phyloP scores from a whole-genome alignment of 1,139 yeast genomes.

The Debaryomyces fabryi region DNA sequence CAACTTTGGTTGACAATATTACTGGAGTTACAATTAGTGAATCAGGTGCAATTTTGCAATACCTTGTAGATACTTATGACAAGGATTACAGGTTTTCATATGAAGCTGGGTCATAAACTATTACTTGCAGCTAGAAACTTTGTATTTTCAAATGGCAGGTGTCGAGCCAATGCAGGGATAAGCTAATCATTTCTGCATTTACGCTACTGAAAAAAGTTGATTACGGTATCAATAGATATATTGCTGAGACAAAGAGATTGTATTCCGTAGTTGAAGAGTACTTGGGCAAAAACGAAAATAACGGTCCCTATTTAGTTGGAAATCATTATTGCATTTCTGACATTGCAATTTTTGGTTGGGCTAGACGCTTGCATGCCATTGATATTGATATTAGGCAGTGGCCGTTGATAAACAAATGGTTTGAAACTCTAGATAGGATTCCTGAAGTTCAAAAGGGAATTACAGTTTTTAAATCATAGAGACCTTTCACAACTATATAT shows the following conservation, averaged over 20 bases:
- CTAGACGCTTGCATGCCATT: slow-evolving; percentile 17
- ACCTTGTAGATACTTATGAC: slow-evolving; percentile 60
- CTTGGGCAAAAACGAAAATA: slow-evolving; percentile 37
- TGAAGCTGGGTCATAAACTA: slow-evolving; percentile 42
- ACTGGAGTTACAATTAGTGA: slow-evolving; percentile 52
- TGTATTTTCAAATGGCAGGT: slow-evolving; percentile 60
- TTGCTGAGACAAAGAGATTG: slow-evolving; percentile 54
- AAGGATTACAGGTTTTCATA: slow-evolving; percentile 52
- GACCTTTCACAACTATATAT: too few relatives aligned
- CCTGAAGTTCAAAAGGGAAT: slow-evolving; percentile 47
- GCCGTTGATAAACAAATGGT: slow-evolving; percentile 50
- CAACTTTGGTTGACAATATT: slow-evolving; percentile 52
- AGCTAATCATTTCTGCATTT: slow-evolving; percentile 47
- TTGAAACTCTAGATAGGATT: slow-evolving; percentile 33
- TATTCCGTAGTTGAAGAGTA: slow-evolving; percentile 55
- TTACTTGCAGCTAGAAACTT: slow-evolving; percentile 55
- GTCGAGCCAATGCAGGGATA: slow-evolving; percentile 67
- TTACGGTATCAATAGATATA: slow-evolving; percentile 55
- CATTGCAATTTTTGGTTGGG: slow-evolving; percentile 48
- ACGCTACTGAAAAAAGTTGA: slow-evolving; percentile 52
- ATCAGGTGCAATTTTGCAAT: slow-evolving; percentile 60
- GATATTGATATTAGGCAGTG: slow-evolving; percentile 43
- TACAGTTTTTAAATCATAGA: too few relatives aligned
- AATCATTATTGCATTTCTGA: slow-evolving; percentile 59
- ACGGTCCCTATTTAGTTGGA: slow-evolving; percentile 59